Evolutionary conservation across 768 basidiomycete species (phyloP).

Genomic region (Ramaria rubella): DNA sequence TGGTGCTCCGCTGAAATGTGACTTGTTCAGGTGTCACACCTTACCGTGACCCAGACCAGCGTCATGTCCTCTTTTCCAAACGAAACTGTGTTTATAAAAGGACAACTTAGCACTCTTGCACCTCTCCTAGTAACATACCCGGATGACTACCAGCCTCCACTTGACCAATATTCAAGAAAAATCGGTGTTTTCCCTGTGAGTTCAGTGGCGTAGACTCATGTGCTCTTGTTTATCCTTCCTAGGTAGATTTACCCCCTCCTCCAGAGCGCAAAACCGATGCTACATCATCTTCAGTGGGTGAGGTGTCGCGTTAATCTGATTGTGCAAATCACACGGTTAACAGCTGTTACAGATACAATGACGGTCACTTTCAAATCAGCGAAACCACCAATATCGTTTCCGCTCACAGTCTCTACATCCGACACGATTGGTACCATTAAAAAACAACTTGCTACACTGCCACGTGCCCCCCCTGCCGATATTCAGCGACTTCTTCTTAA

Average conservation of each 20-base stretch:
- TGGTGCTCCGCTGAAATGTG: constrained; percentile 17
- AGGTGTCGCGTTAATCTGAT: constrained; percentile 4
- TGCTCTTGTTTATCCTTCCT: constrained; percentile 13
- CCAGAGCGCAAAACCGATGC: constrained; percentile 41
- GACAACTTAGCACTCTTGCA: constrained; percentile 56
- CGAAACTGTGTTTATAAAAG: constrained; percentile 58
- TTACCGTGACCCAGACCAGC: neutral
- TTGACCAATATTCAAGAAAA: constrained; percentile 56
- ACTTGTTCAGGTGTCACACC: constrained; percentile 4
- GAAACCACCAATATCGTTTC: constrained; percentile 77
- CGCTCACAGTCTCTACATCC: constrained; percentile 67
- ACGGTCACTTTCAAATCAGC: constrained; percentile 82
- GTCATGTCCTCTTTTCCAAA: constrained; percentile 9
- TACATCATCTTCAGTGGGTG: constrained; percentile 26
- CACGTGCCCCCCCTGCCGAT: constrained; percentile 69
- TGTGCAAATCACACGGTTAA: neutral
- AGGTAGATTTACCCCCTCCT: constrained; percentile 57
- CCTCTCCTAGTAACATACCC: constrained; percentile 60
- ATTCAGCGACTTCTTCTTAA: constrained; percentile 84
- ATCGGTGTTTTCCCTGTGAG: constrained; percentile 65
- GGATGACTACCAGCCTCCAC: constrained; percentile 74
- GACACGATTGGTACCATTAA: constrained; percentile 83
- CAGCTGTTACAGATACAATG: constrained; percentile 36
- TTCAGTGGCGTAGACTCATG: constrained; percentile 11
- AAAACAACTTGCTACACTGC: constrained; percentile 56